Base-by-base conservation (phyloP, 371 early-diverging fungal genomes). In the Mortierella sp. region DNA sequence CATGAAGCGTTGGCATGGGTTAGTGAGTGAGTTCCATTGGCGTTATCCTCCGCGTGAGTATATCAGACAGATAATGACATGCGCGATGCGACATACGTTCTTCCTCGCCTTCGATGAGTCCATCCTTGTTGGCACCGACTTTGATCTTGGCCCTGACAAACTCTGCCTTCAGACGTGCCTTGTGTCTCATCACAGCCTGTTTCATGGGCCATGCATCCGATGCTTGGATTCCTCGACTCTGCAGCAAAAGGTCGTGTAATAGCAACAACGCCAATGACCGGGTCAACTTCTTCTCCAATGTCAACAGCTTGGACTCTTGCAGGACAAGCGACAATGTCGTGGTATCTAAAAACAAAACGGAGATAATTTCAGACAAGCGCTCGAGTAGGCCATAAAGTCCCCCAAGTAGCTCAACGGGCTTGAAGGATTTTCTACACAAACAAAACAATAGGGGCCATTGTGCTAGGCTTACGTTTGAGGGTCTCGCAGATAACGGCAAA, bases 401-500 rank as follows among this genome's bases (percentile, higher is more conserved):
- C n/a, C n/a, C n/a, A n/a, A n/a, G n/a, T n/a, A n/a, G n/a, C n/a
- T n/a, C n/a, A n/a, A n/a, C n/a, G n/a, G n/a, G n/a, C n/a, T n/a
- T n/a, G n/a, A n/a, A n/a, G n/a, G n/a, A n/a, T n/a, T n/a, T n/a
- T n/a, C n/a, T n/a, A n/a, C n/a, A n/a, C n/a, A n/a, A n/a, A n/a
- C n/a, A n/a, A n/a, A n/a, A n/a, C n/a, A n/a, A n/a, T n/a, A n/a
- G n/a, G n/a, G n/a, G n/a, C n/a, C 3, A 58, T 14, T 29, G 37
- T 19, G 41, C 34, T 10, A 16, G 13, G 45, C 91, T 76, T 89
- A 95, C 96, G 93, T 88, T 97, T 97, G 78, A 98, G 90, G 3
- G 98, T 96, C 73, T 97, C 96, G 83, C 97, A 97, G 44, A 98
- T 91, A 61, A 97, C 85, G 29, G 96, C 97, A 74, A 96, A 96